These are phyloP conservation scores for Xerocomus potaroensis DNA, from an alignment of 768 basidiomycete species.

Conservation along the genomic window DNA sequence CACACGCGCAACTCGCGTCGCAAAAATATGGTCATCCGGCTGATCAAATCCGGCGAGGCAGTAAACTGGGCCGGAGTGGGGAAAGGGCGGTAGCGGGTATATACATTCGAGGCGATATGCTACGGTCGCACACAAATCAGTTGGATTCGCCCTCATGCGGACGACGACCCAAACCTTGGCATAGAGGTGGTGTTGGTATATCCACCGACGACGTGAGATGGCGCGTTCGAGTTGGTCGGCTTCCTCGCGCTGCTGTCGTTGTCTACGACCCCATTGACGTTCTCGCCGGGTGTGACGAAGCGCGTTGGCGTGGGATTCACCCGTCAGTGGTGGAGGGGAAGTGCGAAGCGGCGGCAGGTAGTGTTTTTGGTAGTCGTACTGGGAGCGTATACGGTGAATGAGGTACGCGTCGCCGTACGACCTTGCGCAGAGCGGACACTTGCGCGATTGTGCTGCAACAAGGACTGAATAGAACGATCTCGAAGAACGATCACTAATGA, in stretches of 20 bases:
- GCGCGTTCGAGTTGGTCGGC: conserved; percentile 72
- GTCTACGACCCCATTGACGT: conserved; percentile 54
- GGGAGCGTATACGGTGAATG: conserved; percentile 75
- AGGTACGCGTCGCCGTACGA: conserved; percentile 62
- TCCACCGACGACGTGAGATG: conserved; percentile 67
- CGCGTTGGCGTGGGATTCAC: conserved; percentile 25
- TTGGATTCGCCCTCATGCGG: not conserved
- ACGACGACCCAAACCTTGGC: conserved; percentile 60
- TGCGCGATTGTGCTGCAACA: conserved; percentile 62
- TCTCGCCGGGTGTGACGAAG: conserved; percentile 35
- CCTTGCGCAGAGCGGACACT: conserved; percentile 74
- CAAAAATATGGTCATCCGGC: conserved; percentile 74
- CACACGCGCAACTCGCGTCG: conserved; percentile 86
- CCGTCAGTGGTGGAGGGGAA: conserved; percentile 38
- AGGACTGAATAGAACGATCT: not conserved
- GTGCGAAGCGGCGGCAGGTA: conserved; percentile 62
- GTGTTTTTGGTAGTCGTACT: conserved; percentile 79
- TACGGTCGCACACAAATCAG: conserved; percentile 33
- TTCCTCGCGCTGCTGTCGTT: conserved; percentile 48
- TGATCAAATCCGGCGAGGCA: conserved; percentile 67
- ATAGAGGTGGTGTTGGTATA: conserved; percentile 76
- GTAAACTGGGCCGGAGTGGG: conserved; percentile 85
- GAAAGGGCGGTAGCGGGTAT: conserved; percentile 84
- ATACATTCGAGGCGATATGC: conserved; percentile 88
- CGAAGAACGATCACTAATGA: not conserved